Evolutionary conservation across 768 basidiomycete species (phyloP), one percentile per base, ranked within the genome.

Genomic region (Leccinellum rugosiceps): DNA sequence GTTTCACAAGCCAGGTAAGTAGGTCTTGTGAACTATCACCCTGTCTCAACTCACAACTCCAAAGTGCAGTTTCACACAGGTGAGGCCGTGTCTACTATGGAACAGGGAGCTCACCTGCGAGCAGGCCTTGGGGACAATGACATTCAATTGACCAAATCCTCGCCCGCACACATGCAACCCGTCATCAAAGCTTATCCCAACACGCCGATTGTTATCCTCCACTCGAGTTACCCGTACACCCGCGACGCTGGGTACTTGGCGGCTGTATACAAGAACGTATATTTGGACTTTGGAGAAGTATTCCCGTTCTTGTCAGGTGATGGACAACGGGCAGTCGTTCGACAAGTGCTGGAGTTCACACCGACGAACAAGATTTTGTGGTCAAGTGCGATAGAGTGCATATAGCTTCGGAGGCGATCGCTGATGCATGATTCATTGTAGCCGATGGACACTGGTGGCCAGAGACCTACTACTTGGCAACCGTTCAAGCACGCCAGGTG

Each of bases 41-140:
- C 23, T 28, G 26, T 32, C 10, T 28, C 46, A 9, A 34, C 35
- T 50, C 32, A 52, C 38, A 44, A 38, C 11, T 14, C 6, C 34
- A 61, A 46, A 92, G 90, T 92, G 21, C 90, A 92, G 75, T 92
- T 92, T 69, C 90, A 92, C 64, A 91, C 88, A 8, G 90, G 71
- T 68, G 45, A 52, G 58, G 19, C 7, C 11, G 3, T 10, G 4
- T 34, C 2, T 31, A 10, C 4, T 14, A 15, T 23, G 14, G 10
- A 19, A 48, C 43, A n/a, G 19, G 17, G 10, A 48, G n/a, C 50
- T 53, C 44, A 53, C 15, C 7, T 44, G 26, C 19, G 48, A 26
- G 2, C 34, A 68, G 71, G 90, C 31, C 77, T 92, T 1, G 90
- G 90, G 6, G 90, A 92, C 62, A 83, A 80, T 56, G 87, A 92